phyloP scores from a whole-genome alignment of 2,329 filamentous ascomycete species.

The Clonostachys chloroleuca region DNA sequence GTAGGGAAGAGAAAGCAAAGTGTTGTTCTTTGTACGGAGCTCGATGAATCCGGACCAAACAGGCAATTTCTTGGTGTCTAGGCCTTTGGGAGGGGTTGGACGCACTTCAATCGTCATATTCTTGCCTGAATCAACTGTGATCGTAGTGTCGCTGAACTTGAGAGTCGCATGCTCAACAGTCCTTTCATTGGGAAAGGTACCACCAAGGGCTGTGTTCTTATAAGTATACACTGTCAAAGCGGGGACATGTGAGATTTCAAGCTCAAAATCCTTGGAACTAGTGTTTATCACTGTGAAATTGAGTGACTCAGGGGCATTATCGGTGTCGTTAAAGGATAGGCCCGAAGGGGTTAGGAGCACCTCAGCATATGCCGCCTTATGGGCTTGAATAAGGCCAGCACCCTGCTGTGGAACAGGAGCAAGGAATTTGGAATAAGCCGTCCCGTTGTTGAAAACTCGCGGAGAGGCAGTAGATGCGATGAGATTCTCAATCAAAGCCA shows the following conservation, averaged over 20 bases:
- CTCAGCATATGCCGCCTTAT: conserved; percentile 52
- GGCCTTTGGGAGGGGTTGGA: conserved; percentile 18
- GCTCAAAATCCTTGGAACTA: conserved; percentile 40
- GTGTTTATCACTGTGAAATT: conserved; percentile 54
- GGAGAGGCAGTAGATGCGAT: conserved; percentile 45
- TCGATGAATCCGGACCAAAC: conserved; percentile 37
- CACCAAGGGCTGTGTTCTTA: conserved; percentile 23
- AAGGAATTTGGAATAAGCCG: conserved; percentile 25
- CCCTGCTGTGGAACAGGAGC: conserved; percentile 58
- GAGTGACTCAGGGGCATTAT: conserved; percentile 41
- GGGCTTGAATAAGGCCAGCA: conserved; percentile 54
- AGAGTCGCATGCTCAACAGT: conserved; percentile 26
- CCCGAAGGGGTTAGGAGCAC: conserved; percentile 48
- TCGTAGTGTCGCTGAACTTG: conserved; percentile 30
- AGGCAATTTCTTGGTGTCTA: conserved; percentile 23
- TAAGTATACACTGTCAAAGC: conserved; percentile 50
- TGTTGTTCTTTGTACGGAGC: conserved; percentile 27
- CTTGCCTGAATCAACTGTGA: conserved; percentile 36
- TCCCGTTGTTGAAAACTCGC: conserved; percentile 40
- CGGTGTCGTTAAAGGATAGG: conserved; percentile 61
- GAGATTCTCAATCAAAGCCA: conserved; percentile 41
- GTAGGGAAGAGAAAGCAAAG: conserved; percentile 30
- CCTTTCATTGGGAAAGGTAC: conserved; percentile 38
- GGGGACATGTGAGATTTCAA: conserved; percentile 43
- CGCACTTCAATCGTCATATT: conserved; percentile 38